These are phyloP conservation scores for Carex arenaria DNA, from an alignment of 202 grass and related monocot species.

Conservation along the genomic window DNA sequence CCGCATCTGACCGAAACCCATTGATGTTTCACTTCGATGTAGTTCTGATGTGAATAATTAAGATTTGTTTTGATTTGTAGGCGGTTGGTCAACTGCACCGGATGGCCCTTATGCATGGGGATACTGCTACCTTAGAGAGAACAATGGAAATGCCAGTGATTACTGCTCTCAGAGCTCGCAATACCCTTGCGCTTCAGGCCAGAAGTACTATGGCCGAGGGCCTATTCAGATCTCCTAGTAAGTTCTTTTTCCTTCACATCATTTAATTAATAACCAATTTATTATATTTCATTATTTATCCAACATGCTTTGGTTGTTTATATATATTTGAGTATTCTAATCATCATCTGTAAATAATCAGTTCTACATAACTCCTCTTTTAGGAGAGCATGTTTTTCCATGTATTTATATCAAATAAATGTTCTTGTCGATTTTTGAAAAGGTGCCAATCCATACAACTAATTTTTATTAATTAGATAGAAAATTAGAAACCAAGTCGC, in stretches of 20 bases:
- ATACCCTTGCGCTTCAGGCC: slow-evolving; percentile 68
- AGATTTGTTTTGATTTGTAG: not conserved
- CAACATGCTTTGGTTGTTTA: not conserved
- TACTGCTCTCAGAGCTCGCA: slow-evolving; percentile 39
- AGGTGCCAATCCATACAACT: no score
- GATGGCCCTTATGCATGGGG: slow-evolving; percentile 47
- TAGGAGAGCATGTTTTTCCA: not conserved
- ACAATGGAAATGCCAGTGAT: slow-evolving; percentile 45
- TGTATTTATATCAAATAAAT: not conserved
- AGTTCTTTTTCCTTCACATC: not conserved
- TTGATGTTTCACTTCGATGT: no score
- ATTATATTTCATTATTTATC: not conserved
- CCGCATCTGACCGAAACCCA: no score
- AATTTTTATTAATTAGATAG: no score
- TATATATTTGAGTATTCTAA: not conserved
- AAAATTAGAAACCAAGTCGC: no score
- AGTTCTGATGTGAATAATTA: not conserved
- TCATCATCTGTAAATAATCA: not conserved
- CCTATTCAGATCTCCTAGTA: slow-evolving; percentile 80
- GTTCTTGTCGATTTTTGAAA: no score
- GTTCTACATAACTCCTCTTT: not conserved
- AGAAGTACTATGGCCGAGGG: slow-evolving; percentile 72
- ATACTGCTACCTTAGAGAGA: slow-evolving; percentile 55
- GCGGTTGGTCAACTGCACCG: slow-evolving; percentile 26
- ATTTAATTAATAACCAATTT: no score